Base-by-base conservation (phyloP, 2,329 filamentous ascomycete genomes). In the Diplocarpon rosae region DNA sequence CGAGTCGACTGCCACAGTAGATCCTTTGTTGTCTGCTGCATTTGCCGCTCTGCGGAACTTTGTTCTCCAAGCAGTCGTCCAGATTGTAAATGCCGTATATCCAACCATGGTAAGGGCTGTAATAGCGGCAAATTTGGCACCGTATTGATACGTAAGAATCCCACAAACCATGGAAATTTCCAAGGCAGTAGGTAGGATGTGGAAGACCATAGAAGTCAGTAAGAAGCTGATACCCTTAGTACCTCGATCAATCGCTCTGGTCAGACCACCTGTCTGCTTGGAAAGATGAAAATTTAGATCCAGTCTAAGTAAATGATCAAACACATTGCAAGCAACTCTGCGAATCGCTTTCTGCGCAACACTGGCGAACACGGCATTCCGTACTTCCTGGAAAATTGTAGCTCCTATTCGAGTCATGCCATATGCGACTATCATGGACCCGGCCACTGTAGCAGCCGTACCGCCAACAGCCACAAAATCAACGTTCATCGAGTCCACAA, bases 191-290 rank as follows among this genome's bases (percentile, higher is more conserved):
- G 92, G 92, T 13, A 96, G 75, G 46, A 98, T 83, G 63, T 98
- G 92, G 58, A 98, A 96, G 27, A 98, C 87, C 90, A 98, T 98
- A 56, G 89, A 95, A 0, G 88, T 95, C 52, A 98, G 71, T 54
- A 98, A 65, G 64, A 96, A 98, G 70, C 87, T 95, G 63, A 98
- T 98, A 51, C 92, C 93, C 66, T 98, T 98, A 15, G 92, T 98
- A 60, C 92, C 92, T 51, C 93, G 80, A 61, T 98, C 93, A 51
- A 98, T 92, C 17, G 93, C 92, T 53, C 92, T 74, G 1, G 90
- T 96, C 52, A 98, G 67, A 1, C 92, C 92, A 51, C 92, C 92
- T 0, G 92, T 98, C 68, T 98, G 92, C 57, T 93, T 86, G 15
- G 83, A 82, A 9, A 98, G 74, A 62, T 98, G 92, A 65, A 98